Conservation (phyloP, 208 protist genomes). For the Acanthamoeba rhysodes region DNA sequence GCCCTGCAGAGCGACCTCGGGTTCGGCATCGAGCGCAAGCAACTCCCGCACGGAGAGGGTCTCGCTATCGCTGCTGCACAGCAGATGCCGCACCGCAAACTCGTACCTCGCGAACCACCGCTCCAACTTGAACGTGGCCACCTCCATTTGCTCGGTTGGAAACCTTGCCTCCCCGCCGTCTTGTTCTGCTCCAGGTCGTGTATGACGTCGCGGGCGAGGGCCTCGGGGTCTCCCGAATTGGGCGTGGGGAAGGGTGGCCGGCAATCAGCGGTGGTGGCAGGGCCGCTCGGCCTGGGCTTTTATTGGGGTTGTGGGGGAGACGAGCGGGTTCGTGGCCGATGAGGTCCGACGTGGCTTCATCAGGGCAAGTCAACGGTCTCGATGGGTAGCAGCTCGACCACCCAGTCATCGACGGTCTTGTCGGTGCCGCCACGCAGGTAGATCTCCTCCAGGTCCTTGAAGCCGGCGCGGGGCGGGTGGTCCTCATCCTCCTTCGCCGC, state of each 20-base stretch:
- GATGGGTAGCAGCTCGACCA: background rate
- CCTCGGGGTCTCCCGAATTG: no score
- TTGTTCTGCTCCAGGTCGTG: no score
- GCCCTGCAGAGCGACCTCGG: constrained; percentile 18
- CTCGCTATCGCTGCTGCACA: constrained; percentile 71
- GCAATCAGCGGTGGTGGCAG: no score
- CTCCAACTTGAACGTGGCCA: constrained; percentile 58
- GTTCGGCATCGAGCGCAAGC: constrained; percentile 42
- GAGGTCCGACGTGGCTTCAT: background rate
- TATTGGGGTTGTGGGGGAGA: no score
- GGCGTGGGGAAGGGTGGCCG: no score
- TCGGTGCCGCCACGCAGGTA: background rate
- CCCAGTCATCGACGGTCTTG: background rate
- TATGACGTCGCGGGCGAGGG: no score
- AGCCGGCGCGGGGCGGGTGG: background rate
- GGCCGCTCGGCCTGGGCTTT: no score
- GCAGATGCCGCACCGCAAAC: constrained; percentile 51
- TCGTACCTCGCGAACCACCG: constrained; percentile 61
- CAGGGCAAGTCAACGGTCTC: background rate
- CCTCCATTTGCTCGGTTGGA: no score
- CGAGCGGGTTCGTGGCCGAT: no score
- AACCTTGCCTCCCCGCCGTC: no score
- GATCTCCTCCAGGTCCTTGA: constrained; percentile 5
- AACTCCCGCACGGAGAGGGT: constrained; percentile 55
- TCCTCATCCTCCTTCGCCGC: background rate